A percentile compares a stretch with the other conserved stretches of the same genome.
phyloP scores from a whole-genome alignment of 208 protist species.

The Trypanosoma mega region DNA sequence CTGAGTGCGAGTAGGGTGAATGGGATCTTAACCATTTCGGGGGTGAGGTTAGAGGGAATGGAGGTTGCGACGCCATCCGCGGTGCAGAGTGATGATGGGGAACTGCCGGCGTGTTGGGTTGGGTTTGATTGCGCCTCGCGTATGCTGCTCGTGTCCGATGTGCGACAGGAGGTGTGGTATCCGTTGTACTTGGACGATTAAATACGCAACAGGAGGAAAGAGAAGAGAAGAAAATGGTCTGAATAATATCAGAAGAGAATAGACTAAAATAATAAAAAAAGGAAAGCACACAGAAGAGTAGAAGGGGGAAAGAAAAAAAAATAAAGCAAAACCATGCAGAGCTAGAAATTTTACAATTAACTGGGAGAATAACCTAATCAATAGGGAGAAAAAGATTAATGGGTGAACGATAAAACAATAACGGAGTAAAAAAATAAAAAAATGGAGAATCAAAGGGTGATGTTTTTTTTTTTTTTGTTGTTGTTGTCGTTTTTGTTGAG shows the following conservation, averaged over 20 bases:
- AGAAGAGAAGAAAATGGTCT: neutral
- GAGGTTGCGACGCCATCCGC: neutral
- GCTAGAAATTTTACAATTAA: neutral
- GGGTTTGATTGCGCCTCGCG: constrained; percentile 44
- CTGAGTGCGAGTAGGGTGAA: neutral
- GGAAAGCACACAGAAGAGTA: neutral
- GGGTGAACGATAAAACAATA: no score
- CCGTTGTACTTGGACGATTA: constrained; percentile 33
- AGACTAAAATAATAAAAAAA: neutral
- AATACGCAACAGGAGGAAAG: neutral
- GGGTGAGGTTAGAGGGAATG: neutral
- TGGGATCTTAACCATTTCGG: constrained; percentile 13
- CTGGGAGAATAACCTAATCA: neutral
- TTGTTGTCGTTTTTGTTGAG: constrained; percentile 2
- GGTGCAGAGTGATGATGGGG: neutral
- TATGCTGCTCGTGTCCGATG: constrained; percentile 49
- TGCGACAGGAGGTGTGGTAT: constrained; percentile 44
- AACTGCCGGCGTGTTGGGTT: constrained; percentile 54
- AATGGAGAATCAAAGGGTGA: constrained; percentile 1
- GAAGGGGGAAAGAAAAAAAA: neutral
- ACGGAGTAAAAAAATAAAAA: no score
- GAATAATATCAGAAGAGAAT: neutral
- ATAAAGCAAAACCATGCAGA: neutral
- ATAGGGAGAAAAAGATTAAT: neutral
- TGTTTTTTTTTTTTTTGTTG: no score